phyloP scores from a whole-genome alignment of 257 asterid species.

The Solanum megistacrolobum region DNA sequence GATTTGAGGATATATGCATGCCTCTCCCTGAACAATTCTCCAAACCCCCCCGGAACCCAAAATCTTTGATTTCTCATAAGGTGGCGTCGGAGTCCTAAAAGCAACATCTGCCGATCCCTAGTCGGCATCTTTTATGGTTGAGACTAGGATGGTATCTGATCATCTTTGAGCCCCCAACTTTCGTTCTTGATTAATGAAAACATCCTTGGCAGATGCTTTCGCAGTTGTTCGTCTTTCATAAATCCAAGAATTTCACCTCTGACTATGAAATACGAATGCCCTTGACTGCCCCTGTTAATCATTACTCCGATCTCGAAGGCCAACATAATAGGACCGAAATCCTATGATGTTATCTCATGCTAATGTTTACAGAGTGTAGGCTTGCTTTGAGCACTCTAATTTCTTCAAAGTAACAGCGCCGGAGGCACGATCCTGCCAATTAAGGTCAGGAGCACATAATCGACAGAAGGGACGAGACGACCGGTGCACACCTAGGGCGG shows the following conservation, averaged over 20 bases:
- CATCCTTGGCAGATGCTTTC: background rate
- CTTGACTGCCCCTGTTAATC: background rate
- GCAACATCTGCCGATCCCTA: constrained; percentile 42
- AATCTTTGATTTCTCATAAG: background rate
- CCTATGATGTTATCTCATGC: background rate
- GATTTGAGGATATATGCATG: no score
- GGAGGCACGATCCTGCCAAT: background rate
- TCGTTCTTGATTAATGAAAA: background rate
- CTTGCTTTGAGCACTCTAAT: background rate
- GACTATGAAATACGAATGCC: background rate
- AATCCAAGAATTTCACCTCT: background rate
- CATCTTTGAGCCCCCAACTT: background rate
- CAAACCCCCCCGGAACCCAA: background rate
- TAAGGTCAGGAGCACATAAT: no score
- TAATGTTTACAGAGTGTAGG: background rate
- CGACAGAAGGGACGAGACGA: no score
- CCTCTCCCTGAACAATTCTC: no score
- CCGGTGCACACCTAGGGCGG: no score
- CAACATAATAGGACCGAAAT: background rate
- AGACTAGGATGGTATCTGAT: background rate
- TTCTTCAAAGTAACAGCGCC: background rate
- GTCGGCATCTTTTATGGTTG: constrained; percentile 15
- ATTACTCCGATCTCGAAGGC: background rate
- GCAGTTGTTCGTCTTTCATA: background rate
- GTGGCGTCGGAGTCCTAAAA: constrained; percentile 14